phyloP scores from a whole-genome alignment of 2,329 filamentous ascomycete species.

The Apiospora saccharicola region DNA sequence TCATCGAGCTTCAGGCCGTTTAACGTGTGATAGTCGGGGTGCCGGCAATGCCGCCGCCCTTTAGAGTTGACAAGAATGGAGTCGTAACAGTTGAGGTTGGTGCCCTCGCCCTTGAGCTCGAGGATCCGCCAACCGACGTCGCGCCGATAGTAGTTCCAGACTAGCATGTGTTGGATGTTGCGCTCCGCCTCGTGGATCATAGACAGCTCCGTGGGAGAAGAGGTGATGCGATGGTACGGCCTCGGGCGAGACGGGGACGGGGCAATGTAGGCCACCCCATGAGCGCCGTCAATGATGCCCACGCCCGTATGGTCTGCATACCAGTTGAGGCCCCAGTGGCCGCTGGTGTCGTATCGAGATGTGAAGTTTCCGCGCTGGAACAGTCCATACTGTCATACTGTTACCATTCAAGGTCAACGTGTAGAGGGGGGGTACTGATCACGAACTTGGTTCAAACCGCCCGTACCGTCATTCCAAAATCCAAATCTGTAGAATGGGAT shows the following conservation, averaged over 20 bases:
- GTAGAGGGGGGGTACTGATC: no score
- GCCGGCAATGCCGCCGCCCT: conserved; percentile 35
- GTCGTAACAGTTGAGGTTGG: conserved; percentile 35
- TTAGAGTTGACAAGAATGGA: conserved; percentile 38
- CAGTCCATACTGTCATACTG: conserved; percentile 27
- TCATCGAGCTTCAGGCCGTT: conserved; percentile 29
- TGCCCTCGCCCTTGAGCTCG: conserved; percentile 30
- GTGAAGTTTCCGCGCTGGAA: conserved; percentile 30
- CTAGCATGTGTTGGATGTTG: conserved; percentile 28
- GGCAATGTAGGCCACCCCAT: conserved; percentile 31
- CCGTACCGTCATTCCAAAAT: conserved; percentile 31
- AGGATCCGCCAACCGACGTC: conserved; percentile 32
- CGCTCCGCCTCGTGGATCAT: conserved; percentile 31
- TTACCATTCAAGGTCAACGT: background rate
- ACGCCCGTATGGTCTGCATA: conserved; percentile 32
- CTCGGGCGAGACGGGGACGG: conserved; percentile 29
- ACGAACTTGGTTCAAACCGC: conserved; percentile 29
- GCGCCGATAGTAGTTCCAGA: conserved; percentile 32
- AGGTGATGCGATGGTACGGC: conserved; percentile 30
- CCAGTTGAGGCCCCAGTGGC: conserved; percentile 31
- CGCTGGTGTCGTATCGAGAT: conserved; percentile 29
- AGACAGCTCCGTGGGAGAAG: conserved; percentile 25
- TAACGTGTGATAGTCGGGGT: conserved; percentile 27
- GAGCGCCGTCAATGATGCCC: conserved; percentile 25
- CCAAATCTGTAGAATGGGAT: conserved; percentile 24